A percentile compares a stretch with the other conserved stretches of the same genome.
phyloP scores from a whole-genome alignment of 768 basidiomycete species.

The Neoboletus subvelutipes region DNA sequence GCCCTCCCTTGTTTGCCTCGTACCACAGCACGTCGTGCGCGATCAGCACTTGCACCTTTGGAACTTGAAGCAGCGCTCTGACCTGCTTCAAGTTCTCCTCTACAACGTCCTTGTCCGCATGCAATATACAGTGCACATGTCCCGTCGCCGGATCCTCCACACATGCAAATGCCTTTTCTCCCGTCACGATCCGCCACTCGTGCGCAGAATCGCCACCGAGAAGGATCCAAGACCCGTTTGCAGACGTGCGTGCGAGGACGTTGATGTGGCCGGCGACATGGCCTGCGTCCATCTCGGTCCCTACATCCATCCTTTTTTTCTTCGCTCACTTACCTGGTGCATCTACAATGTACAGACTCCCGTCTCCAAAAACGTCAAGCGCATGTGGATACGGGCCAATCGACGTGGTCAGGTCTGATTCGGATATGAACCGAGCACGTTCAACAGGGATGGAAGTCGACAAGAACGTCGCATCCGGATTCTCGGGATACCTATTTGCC shows the following conservation, averaged over 20 bases:
- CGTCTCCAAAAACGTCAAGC: constrained; percentile 56
- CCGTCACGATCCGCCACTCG: constrained; percentile 50
- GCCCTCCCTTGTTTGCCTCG: constrained; percentile 41
- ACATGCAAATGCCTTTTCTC: constrained; percentile 40
- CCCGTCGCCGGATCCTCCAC: constrained; percentile 23
- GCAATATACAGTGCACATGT: constrained; percentile 37
- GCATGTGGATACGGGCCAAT: constrained; percentile 52
- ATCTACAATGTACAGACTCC: constrained; percentile 57
- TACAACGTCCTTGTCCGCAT: constrained; percentile 43
- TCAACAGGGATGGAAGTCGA: constrained; percentile 38
- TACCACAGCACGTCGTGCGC: constrained; percentile 59
- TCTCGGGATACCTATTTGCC: constrained; percentile 41
- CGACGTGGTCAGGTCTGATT: constrained; percentile 34
- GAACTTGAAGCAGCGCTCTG: constrained; percentile 36
- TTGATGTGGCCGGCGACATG: constrained; percentile 58
- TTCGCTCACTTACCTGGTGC: constrained; percentile 38
- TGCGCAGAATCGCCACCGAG: constrained; percentile 59
- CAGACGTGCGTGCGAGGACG: constrained; percentile 51
- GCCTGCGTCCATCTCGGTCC: constrained; percentile 22
- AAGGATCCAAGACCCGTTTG: constrained; percentile 54
- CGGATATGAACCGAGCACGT: constrained; percentile 39
- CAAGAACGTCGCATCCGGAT: constrained; percentile 36
- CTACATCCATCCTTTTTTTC: neutral
- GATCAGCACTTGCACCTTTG: constrained; percentile 46
- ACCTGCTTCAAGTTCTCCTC: constrained; percentile 43